Conservation (phyloP, 345 rosid species). For the Aquilaria sinensis region DNA sequence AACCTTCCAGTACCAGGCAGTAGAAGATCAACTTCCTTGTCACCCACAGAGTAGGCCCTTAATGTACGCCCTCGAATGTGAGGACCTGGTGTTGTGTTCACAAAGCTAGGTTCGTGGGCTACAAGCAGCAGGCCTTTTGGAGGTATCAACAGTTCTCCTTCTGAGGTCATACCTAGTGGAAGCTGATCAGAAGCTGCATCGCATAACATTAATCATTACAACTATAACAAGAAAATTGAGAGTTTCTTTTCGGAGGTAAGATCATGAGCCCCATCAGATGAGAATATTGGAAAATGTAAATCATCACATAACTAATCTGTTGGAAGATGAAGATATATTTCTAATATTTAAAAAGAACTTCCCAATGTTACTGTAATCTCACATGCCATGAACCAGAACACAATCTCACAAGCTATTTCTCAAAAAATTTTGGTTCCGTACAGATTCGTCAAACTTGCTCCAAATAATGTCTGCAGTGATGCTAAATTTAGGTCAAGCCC, state of each 20-base stretch:
- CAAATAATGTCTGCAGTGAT: no score
- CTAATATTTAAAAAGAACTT: no score
- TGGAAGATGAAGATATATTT: no score
- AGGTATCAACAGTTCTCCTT: slow-evolving; percentile 50
- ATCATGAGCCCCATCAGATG: background rate
- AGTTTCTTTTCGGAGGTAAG: background rate
- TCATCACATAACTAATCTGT: background rate
- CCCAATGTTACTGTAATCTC: no score
- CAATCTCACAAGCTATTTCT: no score
- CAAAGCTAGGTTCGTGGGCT: slow-evolving; percentile 69
- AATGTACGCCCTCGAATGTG: slow-evolving; percentile 80
- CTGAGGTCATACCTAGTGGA: slow-evolving; percentile 33
- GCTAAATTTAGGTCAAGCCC: no score
- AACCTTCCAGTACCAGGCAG: slow-evolving; percentile 86
- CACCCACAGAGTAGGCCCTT: slow-evolving; percentile 65
- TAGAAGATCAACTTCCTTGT: slow-evolving; percentile 79
- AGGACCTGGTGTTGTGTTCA: slow-evolving; percentile 69
- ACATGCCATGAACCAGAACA: no score
- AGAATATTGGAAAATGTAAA: no score
- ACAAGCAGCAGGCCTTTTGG: slow-evolving; percentile 61
- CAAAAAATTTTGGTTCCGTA: no score
- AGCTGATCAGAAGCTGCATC: slow-evolving; percentile 15
- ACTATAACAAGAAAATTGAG: background rate
- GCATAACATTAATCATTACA: background rate
- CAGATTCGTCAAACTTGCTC: no score